Percentiles rank a stretch among this genome's conserved stretches.
Conservation (phyloP, 1,284 basidiomycete species). For the Fistulinella cinereoalba region DNA sequence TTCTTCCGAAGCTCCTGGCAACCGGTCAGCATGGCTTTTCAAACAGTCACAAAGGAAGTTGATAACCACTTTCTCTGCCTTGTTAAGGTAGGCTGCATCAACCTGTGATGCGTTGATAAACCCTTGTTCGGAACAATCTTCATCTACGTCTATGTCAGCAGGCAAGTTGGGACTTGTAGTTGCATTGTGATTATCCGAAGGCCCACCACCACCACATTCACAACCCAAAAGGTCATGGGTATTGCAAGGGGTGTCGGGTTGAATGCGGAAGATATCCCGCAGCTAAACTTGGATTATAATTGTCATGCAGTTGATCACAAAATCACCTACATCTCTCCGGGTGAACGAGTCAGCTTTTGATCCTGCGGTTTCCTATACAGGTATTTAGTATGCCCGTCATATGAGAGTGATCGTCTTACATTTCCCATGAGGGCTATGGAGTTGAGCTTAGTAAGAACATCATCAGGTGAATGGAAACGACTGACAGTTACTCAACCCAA, state of each 20-base stretch:
- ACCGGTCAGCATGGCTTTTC: constrained; percentile 1
- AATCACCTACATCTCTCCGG: constrained; percentile 69
- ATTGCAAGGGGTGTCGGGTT: constrained; percentile 79
- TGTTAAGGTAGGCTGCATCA: constrained; percentile 45
- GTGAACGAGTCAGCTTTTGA: constrained; percentile 86
- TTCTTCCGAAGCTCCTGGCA: constrained; percentile 68
- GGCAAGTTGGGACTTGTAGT: constrained; percentile 8
- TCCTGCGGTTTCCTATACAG: constrained; percentile 40
- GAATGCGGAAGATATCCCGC: constrained; percentile 87
- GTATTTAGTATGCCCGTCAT: constrained; percentile 7
- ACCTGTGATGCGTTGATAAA: constrained; percentile 77
- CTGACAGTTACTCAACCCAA: constrained; percentile 85
- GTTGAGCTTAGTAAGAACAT: constrained; percentile 8
- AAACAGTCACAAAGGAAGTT: constrained; percentile 1
- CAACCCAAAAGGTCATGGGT: constrained; percentile 89
- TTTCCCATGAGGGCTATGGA: constrained; percentile 62
- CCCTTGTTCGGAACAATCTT: constrained; percentile 39
- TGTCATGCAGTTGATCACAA: constrained; percentile 1
- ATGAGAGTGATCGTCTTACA: constrained; percentile 34
- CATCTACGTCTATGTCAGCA: constrained; percentile 25
- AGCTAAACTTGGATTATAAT: constrained; percentile 46
- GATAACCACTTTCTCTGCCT: constrained; percentile 53
- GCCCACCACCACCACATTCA: constrained; percentile 48
- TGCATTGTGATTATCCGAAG: constrained; percentile 19
- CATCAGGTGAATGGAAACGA: constrained; percentile 9